Evolutionary conservation across 108 stramenopile genomes (phyloP).

Genomic region (Aurantiochytrium sp.): DNA sequence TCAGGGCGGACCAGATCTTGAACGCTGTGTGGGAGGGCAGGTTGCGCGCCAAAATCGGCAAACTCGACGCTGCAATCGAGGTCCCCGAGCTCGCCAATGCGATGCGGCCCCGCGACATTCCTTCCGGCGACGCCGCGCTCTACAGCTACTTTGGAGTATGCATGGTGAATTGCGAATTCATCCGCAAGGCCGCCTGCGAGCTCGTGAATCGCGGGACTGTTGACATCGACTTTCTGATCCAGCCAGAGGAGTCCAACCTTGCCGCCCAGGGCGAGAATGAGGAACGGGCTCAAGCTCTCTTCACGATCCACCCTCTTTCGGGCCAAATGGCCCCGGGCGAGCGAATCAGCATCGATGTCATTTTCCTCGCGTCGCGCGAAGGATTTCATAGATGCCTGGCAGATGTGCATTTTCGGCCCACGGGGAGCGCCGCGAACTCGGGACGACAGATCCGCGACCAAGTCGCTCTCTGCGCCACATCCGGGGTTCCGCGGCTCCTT

Average conservation of each 20-base stretch:
- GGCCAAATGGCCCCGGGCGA: background rate
- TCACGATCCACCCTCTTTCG: background rate
- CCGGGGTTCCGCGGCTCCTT: background rate
- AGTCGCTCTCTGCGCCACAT: background rate
- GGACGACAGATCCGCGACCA: background rate
- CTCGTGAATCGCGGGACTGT: background rate
- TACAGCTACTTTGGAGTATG: constrained; percentile 16
- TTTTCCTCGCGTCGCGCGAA: background rate
- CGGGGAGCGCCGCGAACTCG: background rate
- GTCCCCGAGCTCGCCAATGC: background rate
- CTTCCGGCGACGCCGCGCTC: background rate
- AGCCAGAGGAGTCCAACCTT: background rate
- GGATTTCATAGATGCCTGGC: background rate
- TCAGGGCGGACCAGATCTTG: background rate
- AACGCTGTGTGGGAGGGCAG: background rate
- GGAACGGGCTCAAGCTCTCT: background rate
- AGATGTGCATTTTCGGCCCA: background rate
- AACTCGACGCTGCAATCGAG: background rate
- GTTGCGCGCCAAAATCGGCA: background rate
- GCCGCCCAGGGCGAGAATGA: too few species aligned
- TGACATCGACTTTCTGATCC: background rate
- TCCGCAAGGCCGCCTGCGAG: background rate
- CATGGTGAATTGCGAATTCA: background rate
- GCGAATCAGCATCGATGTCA: background rate
- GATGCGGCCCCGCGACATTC: background rate